A percentile compares a stretch with the other conserved stretches of the same genome.
Conservation (phyloP, 345 rosid genomes). For the Mercurialis annua region DNA sequence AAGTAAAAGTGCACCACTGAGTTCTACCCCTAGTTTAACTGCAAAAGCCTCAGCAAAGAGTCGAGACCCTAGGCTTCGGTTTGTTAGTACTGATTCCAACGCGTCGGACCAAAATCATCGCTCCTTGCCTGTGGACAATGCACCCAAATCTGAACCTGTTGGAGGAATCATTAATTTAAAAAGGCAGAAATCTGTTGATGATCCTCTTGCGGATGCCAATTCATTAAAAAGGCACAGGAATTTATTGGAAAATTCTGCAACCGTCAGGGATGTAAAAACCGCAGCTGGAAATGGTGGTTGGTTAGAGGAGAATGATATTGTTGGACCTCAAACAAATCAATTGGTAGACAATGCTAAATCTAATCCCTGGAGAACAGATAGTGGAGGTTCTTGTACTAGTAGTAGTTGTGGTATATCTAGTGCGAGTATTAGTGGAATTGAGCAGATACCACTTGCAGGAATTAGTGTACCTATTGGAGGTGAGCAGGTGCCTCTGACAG, state of each 20-base stretch:
- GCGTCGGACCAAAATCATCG: slow-evolving; percentile 36
- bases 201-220: slow-evolving; percentile 47
- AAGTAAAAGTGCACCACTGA: slow-evolving; percentile 26
- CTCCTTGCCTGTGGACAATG: slow-evolving; percentile 19
- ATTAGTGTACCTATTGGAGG: slow-evolving; percentile 21
- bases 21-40: slow-evolving; percentile 35
- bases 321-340: slow-evolving; percentile 36
- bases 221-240: slow-evolving; percentile 55
- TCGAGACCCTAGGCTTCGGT: slow-evolving; percentile 92
- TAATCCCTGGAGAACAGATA: slow-evolving; percentile 42
- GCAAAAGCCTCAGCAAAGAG: slow-evolving; percentile 59
- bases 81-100: slow-evolving; percentile 44
- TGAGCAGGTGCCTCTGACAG: slow-evolving; percentile 11
- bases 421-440: slow-evolving; percentile 34
- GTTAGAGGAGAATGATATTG: slow-evolving; percentile 54
- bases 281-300: slow-evolving; percentile 56
- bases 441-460: slow-evolving; percentile 29
- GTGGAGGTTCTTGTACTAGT: slow-evolving; percentile 35
- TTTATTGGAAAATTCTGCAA: slow-evolving; percentile 38
- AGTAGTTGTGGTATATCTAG: slow-evolving; percentile 29
- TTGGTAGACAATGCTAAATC: slow-evolving; percentile 26
- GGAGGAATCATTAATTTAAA: slow-evolving; percentile 41
- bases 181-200: slow-evolving; percentile 63
- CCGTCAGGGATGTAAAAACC: slow-evolving; percentile 34
- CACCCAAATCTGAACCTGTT: slow-evolving; percentile 39